Evolutionary conservation across 1,139 yeast species (phyloP).

Genomic region (Yamadazyma kanchanaburiensis): DNA sequence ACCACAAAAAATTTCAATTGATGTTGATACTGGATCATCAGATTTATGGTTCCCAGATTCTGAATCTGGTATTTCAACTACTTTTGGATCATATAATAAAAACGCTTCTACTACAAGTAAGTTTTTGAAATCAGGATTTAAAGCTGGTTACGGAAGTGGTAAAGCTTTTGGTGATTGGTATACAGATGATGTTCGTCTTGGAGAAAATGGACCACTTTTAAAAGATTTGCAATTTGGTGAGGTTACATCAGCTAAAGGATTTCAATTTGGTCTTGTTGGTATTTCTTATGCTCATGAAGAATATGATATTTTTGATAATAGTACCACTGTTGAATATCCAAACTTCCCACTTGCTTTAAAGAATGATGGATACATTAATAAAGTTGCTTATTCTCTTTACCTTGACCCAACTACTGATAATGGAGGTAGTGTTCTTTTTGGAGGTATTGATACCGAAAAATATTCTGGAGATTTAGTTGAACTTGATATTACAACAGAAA

Average conservation of each 20-base stretch:
- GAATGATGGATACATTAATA: slow-evolving; percentile 22
- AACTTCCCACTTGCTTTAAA: slow-evolving; percentile 26
- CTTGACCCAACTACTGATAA: slow-evolving; percentile 19
- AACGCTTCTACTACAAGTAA: not conserved
- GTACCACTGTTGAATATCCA: not conserved
- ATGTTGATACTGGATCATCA: slow-evolving; percentile 44
- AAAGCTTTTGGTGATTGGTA: not conserved
- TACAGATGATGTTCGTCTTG: not conserved
- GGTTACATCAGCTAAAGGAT: not conserved
- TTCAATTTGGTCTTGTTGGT: not conserved
- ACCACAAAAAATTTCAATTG: slow-evolving; percentile 23
- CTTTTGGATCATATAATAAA: slow-evolving; percentile 4
- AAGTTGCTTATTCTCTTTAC: slow-evolving; percentile 31
- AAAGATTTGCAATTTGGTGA: not conserved
- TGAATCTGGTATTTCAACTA: not conserved
- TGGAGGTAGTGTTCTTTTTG: slow-evolving; percentile 42
- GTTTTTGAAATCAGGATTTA: not conserved
- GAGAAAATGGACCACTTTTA: not conserved
- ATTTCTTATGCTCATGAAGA: not conserved
- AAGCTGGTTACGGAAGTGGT: slow-evolving; percentile 1
- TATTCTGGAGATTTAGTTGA: slow-evolving; percentile 31
- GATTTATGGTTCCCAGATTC: slow-evolving; percentile 32
- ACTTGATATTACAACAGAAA: slow-evolving; percentile 7
- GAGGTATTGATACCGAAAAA: slow-evolving; percentile 50
- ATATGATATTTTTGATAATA: not conserved